Evolutionary conservation across 148 eudicot genomes (phyloP).

Genomic region (Rhododendron henanense): DNA sequence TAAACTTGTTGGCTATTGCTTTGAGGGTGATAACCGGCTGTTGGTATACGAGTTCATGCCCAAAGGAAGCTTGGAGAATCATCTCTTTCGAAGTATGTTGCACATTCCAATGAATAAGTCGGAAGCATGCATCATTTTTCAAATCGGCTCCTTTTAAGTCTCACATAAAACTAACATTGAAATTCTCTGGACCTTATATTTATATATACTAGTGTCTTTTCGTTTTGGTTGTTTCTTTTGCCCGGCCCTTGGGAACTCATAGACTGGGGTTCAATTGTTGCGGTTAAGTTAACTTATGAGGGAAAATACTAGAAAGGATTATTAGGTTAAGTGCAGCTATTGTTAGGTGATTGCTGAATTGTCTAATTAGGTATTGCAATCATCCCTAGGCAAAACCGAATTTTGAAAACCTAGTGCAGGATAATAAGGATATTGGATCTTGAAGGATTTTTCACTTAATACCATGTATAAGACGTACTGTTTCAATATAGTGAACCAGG

Average conservation of each 20-base stretch:
- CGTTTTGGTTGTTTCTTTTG: neutral
- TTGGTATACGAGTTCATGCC: constrained; percentile 40
- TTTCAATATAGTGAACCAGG: neutral
- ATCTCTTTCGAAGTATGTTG: constrained; percentile 35
- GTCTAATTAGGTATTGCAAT: neutral
- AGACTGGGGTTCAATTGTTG: neutral
- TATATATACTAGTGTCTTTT: neutral
- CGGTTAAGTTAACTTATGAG: too few relatives aligned
- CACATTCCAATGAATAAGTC: neutral
- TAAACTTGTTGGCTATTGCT: constrained; percentile 37
- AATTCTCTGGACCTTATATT: neutral
- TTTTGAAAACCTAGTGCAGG: neutral
- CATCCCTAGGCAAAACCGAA: neutral
- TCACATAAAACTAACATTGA: neutral
- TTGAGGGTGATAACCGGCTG: constrained; percentile 36
- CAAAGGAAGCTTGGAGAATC: constrained; percentile 42
- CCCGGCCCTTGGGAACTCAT: neutral
- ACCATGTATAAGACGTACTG: neutral
- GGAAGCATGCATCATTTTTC: neutral
- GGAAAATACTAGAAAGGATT: neutral
- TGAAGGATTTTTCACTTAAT: neutral
- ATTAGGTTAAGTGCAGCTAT: neutral
- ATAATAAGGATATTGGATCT: neutral
- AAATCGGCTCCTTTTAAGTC: neutral
- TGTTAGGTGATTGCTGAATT: neutral